Conservation (phyloP, 164 flowering plant genomes). For the Stephania cephalantha region DNA sequence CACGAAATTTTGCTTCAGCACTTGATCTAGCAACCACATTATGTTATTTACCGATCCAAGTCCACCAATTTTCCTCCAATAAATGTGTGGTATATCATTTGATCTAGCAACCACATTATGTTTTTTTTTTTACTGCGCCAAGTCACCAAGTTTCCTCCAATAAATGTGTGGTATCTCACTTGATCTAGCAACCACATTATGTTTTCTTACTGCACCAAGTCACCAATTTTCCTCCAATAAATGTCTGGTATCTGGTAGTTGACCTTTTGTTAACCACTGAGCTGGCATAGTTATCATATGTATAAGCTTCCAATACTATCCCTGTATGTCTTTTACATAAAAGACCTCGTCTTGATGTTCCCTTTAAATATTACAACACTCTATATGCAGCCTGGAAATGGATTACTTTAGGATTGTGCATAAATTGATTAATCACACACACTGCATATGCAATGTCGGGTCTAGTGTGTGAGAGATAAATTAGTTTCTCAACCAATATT, state of each 20-base stretch:
- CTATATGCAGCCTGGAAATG: not conserved
- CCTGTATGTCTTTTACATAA: too few species aligned
- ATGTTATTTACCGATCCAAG: not conserved
- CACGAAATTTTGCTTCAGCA: too few species aligned
- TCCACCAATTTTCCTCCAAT: not conserved
- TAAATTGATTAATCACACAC: too few species aligned
- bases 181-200: not conserved
- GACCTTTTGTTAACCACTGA: too few species aligned
- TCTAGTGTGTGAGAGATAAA: too few species aligned
- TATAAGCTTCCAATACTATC: too few species aligned
- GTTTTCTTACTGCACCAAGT: not conserved
- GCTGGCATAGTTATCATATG: too few species aligned
- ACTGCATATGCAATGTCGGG: too few species aligned
- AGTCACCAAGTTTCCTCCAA: not conserved
- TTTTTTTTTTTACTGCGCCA: not conserved
- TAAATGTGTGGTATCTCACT: not conserved
- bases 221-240: constrained; percentile 2
- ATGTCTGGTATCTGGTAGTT: not conserved
- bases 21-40: not conserved
- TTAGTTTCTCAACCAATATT: not conserved
- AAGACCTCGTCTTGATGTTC: too few species aligned
- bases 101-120: not conserved
- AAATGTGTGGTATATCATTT: not conserved
- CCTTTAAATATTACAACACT: too few species aligned
- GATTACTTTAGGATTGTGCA: too few species aligned